Base-by-base conservation (phyloP, 1,284 basidiomycete genomes). In the Ceratobasidium sp. region DNA sequence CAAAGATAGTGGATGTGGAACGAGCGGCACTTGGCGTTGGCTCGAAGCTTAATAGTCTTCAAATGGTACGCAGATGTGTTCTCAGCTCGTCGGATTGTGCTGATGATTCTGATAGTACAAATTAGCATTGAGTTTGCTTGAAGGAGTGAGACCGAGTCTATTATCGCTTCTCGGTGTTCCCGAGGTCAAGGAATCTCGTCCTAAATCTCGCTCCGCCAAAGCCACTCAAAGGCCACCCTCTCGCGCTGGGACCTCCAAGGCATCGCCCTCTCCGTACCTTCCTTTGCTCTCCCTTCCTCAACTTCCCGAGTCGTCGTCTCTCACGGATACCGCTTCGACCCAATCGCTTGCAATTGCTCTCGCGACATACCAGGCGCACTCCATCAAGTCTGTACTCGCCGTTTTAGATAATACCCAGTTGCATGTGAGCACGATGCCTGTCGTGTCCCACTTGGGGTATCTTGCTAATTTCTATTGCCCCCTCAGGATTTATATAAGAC, bases 31-130 rank as follows among this genome's bases (percentile, higher is more conserved):
- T 93, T 49, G 85, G 91, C 64, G 81, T 82, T n/a, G 73, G 88
- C 17, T 84, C 81, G 34, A 84, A 86, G 0, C 84, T 83, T 1
- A 87, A 88, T 77, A 49, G 46, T n/a, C 51, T 79, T 34, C 66
- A 40, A 19, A 37, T 59, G 69, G 65, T 77, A 13, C n/a, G 76
- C 29, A 52, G 13, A n/a, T n/a, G n/a, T n/a, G 11, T 13, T n/a
- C 4, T 17, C 13, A n/a, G 3, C 22, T 32, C 34, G 43, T 37
- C 1, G 54, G 89, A 78, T 83, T 6, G 89, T 88, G 9, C 93
- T 92, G 81, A 82, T 94, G 0, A 84, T 93, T 19, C 80, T 86
- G 37, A 82, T 93, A 65, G 91, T 92, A 78, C 85, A 91, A 88
- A 91, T 92, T 80, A 76, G 90, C 84, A 74, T 5, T 37, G 65